Conservation (phyloP, 2,329 filamentous ascomycete genomes). For the Chaetomium olivaceum region DNA sequence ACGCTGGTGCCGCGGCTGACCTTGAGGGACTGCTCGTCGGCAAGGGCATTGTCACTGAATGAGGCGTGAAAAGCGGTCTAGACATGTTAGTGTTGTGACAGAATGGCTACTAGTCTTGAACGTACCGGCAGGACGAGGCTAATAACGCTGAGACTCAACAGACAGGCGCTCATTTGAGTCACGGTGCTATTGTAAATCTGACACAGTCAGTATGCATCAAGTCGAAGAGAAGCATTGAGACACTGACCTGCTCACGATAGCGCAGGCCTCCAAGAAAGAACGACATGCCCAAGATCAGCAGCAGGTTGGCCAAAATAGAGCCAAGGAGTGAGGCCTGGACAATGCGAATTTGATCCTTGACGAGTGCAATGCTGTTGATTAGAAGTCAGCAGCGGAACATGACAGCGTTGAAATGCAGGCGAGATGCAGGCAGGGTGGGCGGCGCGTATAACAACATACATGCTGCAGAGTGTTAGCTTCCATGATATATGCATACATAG, state of each 20-base stretch:
- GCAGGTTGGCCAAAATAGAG: conserved; percentile 83
- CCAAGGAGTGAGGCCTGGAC: conserved; percentile 89
- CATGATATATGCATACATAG: background rate
- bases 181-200: conserved; percentile 92
- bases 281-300: conserved; percentile 88
- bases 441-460: conserved; percentile 48
- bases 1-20: conserved; percentile 90
- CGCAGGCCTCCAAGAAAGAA: conserved; percentile 85
- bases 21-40: conserved; percentile 72
- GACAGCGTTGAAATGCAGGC: background rate
- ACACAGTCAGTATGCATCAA: conserved; percentile 12
- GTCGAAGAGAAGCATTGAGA: background rate
- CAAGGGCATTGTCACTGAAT: conserved; percentile 62
- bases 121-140: conserved; percentile 79
- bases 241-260: conserved; percentile 75
- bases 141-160: conserved; percentile 86
- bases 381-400: background rate
- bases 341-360: conserved; percentile 83
- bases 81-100: conserved; percentile 5
- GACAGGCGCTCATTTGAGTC: conserved; percentile 92
- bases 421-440: background rate
- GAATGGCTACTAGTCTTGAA: conserved; percentile 35
- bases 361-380: conserved; percentile 66
- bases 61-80: conserved; percentile 90
- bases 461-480: conserved; percentile 42